Conservation (phyloP, 2,329 filamentous ascomycete genomes). For the Thielaviopsis cerberus region DNA sequence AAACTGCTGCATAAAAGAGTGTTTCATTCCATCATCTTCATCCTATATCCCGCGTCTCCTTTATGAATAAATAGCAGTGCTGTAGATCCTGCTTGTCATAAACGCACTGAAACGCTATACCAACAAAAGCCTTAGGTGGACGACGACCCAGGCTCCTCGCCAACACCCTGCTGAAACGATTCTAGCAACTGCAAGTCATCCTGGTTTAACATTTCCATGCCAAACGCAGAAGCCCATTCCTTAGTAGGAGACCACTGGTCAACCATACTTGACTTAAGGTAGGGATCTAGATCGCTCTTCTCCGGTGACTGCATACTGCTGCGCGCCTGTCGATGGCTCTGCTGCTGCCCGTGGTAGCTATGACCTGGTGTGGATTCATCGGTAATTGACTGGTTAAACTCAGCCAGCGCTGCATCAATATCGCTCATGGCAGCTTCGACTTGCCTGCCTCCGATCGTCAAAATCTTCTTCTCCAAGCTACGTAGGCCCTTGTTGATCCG, state of each 20-base stretch:
- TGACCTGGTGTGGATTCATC: neutral
- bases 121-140: neutral
- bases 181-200: neutral
- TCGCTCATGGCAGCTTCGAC: conserved; percentile 10
- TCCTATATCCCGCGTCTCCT: neutral
- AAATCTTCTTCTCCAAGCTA: neutral
- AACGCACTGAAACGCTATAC: neutral
- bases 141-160: neutral
- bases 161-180: neutral
- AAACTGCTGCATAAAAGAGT: neutral
- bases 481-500: conserved; percentile 15
- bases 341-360: neutral
- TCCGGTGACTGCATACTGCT: neutral
- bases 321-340: neutral
- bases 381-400: conserved; percentile 8
- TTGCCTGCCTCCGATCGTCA: conserved; percentile 4
- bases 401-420: conserved; percentile 10
- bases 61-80: neutral
- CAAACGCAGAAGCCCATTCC: conserved; percentile 6
- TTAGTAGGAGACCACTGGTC: conserved; percentile 7
- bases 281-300: neutral
- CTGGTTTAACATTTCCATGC: conserved; percentile 2
- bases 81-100: neutral
- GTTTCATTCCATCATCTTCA: neutral
- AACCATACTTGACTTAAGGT: conserved; percentile 1